Conservation (phyloP, 2,329 filamentous ascomycete genomes). For the Rhynchosporium secalis region DNA sequence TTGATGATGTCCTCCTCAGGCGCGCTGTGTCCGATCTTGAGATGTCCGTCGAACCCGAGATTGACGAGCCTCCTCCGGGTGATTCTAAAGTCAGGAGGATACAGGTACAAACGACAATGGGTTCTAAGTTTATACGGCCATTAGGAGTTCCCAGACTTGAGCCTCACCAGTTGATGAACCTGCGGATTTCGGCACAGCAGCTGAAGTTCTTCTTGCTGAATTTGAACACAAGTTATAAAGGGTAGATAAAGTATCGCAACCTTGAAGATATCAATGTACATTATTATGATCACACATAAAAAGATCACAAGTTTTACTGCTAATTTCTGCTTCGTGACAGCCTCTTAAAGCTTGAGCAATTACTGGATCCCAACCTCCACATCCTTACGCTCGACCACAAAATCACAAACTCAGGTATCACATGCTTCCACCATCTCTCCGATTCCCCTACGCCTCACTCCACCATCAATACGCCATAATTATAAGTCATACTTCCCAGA, state of each 20-base stretch:
- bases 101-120: not conserved
- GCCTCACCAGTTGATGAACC: constrained; percentile 22
- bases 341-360: not conserved
- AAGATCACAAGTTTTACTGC: not conserved
- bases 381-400: no score
- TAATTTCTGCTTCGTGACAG: not conserved
- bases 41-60: not conserved
- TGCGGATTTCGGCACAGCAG: constrained; percentile 21
- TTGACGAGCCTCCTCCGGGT: not conserved
- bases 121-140: constrained; percentile 1
- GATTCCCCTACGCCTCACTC: not conserved
- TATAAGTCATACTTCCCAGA: no score
- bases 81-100: not conserved
- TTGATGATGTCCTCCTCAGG: not conserved
- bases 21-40: not conserved
- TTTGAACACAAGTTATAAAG: constrained; percentile 16
- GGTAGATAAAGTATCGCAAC: not conserved
- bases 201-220: constrained; percentile 25
- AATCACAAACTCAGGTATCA: no score
- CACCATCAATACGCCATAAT: no score
- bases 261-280: constrained; percentile 7
- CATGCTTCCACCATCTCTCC: no score
- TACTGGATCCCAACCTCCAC: not conserved
- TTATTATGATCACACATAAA: constrained; percentile 6
- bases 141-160: constrained; percentile 5